A percentile compares a stretch with the other conserved stretches of the same genome.
Evolutionary conservation across 805 yeast species (phyloP).

Genomic region (Yamadazyma scolyti): DNA sequence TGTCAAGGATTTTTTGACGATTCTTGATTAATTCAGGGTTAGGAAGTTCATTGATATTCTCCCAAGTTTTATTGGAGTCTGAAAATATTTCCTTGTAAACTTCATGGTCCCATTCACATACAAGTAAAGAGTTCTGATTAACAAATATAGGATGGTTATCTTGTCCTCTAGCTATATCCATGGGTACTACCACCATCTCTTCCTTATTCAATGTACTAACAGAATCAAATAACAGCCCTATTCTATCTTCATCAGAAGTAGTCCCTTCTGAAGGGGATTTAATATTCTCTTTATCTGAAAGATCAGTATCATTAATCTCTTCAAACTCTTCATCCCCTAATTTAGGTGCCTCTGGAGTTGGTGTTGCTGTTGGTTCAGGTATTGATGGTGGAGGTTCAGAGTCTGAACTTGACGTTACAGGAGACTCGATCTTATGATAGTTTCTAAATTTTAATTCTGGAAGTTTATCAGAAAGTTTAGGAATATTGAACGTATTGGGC

Average conservation of each 20-base stretch:
- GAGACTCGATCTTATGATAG: no score
- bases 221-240: constrained; percentile 18
- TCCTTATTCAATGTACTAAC: constrained; percentile 12
- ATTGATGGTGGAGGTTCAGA: no score
- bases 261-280: constrained; percentile 6
- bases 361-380: constrained; percentile 2
- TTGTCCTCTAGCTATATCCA: constrained; percentile 1
- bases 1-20: constrained; percentile 29
- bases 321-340: no score
- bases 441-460: constrained; percentile 25
- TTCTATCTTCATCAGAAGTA: constrained; percentile 8
- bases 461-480: constrained; percentile 25
- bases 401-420: constrained; percentile 1
- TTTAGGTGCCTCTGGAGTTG: constrained; percentile 1
- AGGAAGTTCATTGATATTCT: constrained; percentile 33
- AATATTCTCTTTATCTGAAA: background rate
- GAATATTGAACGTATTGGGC: constrained; percentile 38
- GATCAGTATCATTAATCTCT: no score
- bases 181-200: background rate
- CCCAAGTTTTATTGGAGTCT: constrained; percentile 57
- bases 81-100: constrained; percentile 51
- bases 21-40: constrained; percentile 55
- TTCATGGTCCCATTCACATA: constrained; percentile 65
- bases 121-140: constrained; percentile 23
- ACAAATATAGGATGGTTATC: constrained; percentile 19